Conservation (phyloP, 768 basidiomycete species). For the Panaeolus cyanescens region DNA sequence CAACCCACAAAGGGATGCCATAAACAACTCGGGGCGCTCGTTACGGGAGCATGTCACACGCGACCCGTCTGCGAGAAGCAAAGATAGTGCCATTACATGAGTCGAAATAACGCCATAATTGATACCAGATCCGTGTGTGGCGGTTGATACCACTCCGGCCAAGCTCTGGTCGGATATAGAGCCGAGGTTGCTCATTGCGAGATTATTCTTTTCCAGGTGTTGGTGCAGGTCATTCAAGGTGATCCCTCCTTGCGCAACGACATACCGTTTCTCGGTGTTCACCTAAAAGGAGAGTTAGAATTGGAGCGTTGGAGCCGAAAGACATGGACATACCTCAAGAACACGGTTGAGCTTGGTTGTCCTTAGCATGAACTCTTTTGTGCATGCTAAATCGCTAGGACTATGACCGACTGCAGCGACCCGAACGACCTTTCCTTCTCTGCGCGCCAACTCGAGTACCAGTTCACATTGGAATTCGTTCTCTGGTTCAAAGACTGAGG, state of each 20-base stretch:
- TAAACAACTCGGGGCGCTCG: constrained; percentile 75
- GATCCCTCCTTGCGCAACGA: constrained; percentile 79
- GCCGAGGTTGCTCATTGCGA: constrained; percentile 92
- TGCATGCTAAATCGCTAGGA: constrained; percentile 93
- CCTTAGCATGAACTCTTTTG: constrained; percentile 81
- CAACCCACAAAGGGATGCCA: constrained; percentile 87
- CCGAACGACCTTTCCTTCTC: constrained; percentile 71
- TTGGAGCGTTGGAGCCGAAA: constrained; percentile 11
- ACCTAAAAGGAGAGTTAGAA: constrained; percentile 46
- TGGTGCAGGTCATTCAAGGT: constrained; percentile 74
- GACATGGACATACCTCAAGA: constrained; percentile 71
- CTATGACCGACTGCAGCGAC: constrained; percentile 91
- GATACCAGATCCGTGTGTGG: constrained; percentile 92
- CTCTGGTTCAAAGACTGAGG: constrained; percentile 75
- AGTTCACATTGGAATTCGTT: constrained; percentile 67
- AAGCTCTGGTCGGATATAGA: constrained; percentile 97
- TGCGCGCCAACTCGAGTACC: constrained; percentile 78
- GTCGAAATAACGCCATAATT: constrained; percentile 80
- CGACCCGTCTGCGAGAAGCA: constrained; percentile 78
- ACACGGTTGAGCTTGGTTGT: constrained; percentile 73
- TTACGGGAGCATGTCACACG: constrained; percentile 66
- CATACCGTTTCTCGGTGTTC: constrained; percentile 63
- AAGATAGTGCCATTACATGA: constrained; percentile 70
- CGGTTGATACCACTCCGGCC: constrained; percentile 90
- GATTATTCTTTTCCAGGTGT: constrained; percentile 59